These are phyloP conservation scores for Cicer arietinum DNA, from an alignment of 306 rosid genomes.

Conservation along the genomic window DNA sequence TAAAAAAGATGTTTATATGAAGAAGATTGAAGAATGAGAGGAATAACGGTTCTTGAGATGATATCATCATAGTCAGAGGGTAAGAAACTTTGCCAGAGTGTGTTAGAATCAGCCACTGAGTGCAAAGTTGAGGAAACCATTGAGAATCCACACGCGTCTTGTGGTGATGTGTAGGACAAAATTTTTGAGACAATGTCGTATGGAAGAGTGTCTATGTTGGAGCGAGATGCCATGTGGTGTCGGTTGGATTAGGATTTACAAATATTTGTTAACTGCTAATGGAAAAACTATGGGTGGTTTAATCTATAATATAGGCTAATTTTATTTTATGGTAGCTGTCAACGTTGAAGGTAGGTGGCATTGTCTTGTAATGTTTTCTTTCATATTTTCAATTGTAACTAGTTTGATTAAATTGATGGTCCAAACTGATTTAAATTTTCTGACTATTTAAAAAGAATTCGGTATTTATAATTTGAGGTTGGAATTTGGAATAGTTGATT, in stretches of 20 bases:
- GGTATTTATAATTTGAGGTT: too few relatives aligned
- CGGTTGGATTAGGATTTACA: neutral
- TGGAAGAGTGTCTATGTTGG: conserved; percentile 48
- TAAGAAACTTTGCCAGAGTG: conserved; percentile 61
- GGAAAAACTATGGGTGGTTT: neutral
- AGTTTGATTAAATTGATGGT: too few relatives aligned
- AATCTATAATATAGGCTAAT: neutral
- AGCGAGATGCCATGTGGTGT: neutral
- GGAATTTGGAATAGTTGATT: too few relatives aligned
- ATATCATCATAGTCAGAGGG: conserved; percentile 55
- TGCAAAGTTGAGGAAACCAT: conserved; percentile 57
- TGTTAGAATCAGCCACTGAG: conserved; percentile 55
- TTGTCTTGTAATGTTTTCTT: too few relatives aligned
- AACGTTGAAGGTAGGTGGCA: too few relatives aligned
- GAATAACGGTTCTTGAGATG: conserved; percentile 45
- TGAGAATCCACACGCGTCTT: conserved; percentile 54
- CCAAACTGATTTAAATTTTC: too few relatives aligned
- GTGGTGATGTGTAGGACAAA: conserved; percentile 59
- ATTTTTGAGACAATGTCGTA: conserved; percentile 57
- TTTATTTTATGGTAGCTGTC: too few relatives aligned
- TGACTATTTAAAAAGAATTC: too few relatives aligned
- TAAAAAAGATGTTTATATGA: conserved; percentile 60
- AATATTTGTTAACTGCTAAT: neutral
- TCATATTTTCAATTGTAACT: too few relatives aligned
- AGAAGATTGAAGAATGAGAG: conserved; percentile 37